Evolutionary conservation across 495 filamentous ascomycete genomes (phyloP).

Genomic region (Podospora appendiculata): DNA sequence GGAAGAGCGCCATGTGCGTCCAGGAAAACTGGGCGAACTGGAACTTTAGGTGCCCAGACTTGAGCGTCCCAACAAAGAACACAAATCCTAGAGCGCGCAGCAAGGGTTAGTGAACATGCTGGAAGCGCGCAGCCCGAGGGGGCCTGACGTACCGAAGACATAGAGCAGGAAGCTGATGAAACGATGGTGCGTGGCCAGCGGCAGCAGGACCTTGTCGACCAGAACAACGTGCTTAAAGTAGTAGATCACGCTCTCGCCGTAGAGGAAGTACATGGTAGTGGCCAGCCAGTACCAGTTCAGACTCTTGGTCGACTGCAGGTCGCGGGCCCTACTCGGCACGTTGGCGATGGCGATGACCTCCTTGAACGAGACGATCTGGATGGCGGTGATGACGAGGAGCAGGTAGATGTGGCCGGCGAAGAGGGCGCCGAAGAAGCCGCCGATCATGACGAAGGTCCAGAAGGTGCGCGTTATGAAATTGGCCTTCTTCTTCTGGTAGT

Average conservation of each 20-base stretch:
- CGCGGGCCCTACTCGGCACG: constrained; percentile 83
- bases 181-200: constrained; percentile 92
- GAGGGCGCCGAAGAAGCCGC: constrained; percentile 79
- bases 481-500: constrained; percentile 97
- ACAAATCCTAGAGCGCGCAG: constrained; percentile 66
- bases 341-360: constrained; percentile 98
- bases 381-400: constrained; percentile 78
- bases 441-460: constrained; percentile 99
- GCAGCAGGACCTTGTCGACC: constrained; percentile 86
- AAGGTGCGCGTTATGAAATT: constrained; percentile 96
- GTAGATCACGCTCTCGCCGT: constrained; percentile 98
- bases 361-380: constrained; percentile 98
- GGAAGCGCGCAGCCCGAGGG: not conserved
- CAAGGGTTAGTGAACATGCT: constrained; percentile 4
- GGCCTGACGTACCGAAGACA: constrained; percentile 66
- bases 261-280: constrained; percentile 98
- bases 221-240: constrained; percentile 98
- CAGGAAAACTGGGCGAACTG: constrained; percentile 99
- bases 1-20: constrained; percentile 98
- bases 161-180: constrained; percentile 99
- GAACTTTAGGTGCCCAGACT: constrained; percentile 92
- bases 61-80: constrained; percentile 94
- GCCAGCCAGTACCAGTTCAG: constrained; percentile 99
- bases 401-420: constrained; percentile 97
- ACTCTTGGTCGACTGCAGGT: constrained; percentile 87